Evolutionary conservation across 2,329 filamentous ascomycete species (phyloP).

Genomic region (Trichoderma arundinaceum): DNA sequence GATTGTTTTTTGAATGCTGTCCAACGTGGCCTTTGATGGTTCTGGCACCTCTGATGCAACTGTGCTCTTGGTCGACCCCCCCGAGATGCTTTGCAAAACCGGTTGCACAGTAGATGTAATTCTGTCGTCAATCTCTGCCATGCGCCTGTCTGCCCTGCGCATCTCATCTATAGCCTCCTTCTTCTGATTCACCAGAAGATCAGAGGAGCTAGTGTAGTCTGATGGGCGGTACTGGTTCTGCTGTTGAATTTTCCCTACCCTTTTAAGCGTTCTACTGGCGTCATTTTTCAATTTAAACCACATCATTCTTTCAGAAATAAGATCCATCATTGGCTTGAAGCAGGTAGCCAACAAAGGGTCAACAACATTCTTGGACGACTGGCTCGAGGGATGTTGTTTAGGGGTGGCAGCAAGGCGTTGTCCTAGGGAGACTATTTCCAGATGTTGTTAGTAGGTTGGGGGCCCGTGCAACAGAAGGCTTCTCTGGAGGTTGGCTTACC

Average conservation of each 20-base stretch:
- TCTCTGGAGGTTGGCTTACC: not conserved
- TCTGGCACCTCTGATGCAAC: not conserved
- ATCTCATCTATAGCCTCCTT: slow-evolving; percentile 31
- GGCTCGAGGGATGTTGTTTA: slow-evolving; percentile 1
- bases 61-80: not conserved
- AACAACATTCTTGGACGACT: not conserved
- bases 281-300: slow-evolving; percentile 34
- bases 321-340: slow-evolving; percentile 33
- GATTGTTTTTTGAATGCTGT: not conserved
- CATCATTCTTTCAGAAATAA: slow-evolving; percentile 37
- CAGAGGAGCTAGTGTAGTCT: slow-evolving; percentile 37
- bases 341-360: not conserved
- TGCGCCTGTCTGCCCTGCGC: slow-evolving; percentile 23
- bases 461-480: not conserved
- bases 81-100: slow-evolving; percentile 11
- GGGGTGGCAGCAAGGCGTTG: not conserved
- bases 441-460: not conserved
- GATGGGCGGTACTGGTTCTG: slow-evolving; percentile 32
- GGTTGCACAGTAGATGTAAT: slow-evolving; percentile 1
- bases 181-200: slow-evolving; percentile 35
- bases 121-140: slow-evolving; percentile 31
- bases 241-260: slow-evolving; percentile 32
- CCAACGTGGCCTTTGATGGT: not conserved
- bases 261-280: slow-evolving; percentile 35
- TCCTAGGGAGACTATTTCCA: not conserved